phyloP scores from a whole-genome alignment of 768 basidiomycete genomes.

The Russula ochroleuca region DNA sequence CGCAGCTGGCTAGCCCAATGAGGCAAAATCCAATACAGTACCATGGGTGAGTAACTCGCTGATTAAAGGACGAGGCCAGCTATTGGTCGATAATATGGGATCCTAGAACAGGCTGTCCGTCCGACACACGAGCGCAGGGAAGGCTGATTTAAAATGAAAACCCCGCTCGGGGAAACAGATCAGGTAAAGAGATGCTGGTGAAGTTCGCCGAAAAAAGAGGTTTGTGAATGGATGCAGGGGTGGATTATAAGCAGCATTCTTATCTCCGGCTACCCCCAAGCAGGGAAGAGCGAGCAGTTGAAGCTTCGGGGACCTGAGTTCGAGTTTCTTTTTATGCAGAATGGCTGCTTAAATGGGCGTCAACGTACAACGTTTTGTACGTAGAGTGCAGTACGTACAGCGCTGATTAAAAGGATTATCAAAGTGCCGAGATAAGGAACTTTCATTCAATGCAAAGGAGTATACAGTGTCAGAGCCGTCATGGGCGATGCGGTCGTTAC shows the following conservation, averaged over 20 bases:
- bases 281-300: slow-evolving; percentile 1
- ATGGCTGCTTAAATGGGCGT: neutral
- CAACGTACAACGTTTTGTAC: neutral
- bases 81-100: slow-evolving; percentile 4
- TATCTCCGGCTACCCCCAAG: neutral
- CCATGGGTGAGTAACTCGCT: neutral
- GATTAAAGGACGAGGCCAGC: neutral
- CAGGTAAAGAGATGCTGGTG: neutral
- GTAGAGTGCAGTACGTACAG: neutral
- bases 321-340: neutral
- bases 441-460: neutral
- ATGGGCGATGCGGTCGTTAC: neutral
- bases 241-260: neutral
- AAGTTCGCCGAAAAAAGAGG: neutral
- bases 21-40: neutral
- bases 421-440: neutral
- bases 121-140: neutral
- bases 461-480: neutral
- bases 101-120: neutral
- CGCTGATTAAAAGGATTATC: neutral
- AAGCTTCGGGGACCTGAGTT: slow-evolving; percentile 5
- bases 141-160: neutral
- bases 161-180: neutral
- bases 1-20: neutral
- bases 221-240: neutral